A percentile compares a stretch with the other conserved stretches of the same genome.
Conservation (phyloP, 257 asterid genomes). For the Solanum piurae region DNA sequence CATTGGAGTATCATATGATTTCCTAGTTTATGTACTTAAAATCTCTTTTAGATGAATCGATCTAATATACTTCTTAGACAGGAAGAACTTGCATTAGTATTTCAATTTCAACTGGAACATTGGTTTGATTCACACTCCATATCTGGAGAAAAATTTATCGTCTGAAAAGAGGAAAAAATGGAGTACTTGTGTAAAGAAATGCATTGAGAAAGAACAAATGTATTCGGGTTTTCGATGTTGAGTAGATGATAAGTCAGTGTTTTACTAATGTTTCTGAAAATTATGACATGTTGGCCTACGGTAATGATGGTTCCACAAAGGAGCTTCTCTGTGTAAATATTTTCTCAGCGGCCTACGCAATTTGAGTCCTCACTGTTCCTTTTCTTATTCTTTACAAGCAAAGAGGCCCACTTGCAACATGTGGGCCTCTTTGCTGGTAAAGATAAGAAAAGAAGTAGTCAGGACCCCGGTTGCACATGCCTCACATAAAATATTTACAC, state of each 20-base stretch:
- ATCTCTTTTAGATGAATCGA: neutral
- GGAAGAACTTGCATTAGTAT: neutral
- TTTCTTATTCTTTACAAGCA: slow-evolving; percentile 66
- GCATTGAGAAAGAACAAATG: too few species aligned
- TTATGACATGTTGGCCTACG: neutral
- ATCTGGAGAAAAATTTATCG: neutral
- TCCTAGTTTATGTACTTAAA: neutral
- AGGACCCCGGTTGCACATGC: slow-evolving; percentile 47
- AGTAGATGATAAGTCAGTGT: slow-evolving; percentile 57
- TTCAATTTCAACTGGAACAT: neutral
- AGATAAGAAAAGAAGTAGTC: too few species aligned
- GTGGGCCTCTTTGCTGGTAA: too few species aligned
- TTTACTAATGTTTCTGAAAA: slow-evolving; percentile 29
- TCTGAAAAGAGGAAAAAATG: neutral
- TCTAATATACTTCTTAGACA: neutral
- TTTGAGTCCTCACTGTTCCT: slow-evolving; percentile 61
- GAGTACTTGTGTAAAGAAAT: neutral
- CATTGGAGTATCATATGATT: neutral
- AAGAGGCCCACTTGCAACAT: slow-evolving; percentile 50
- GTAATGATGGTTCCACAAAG: slow-evolving; percentile 11
- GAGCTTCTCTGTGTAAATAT: slow-evolving; percentile 49
- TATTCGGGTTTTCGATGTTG: slow-evolving; percentile 4
- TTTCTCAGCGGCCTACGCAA: slow-evolving; percentile 57
- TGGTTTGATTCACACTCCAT: neutral
- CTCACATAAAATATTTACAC: slow-evolving; percentile 54